Base-by-base conservation (phyloP, 2,329 filamentous ascomycete genomes). In the Sporothrix brasiliensis region DNA sequence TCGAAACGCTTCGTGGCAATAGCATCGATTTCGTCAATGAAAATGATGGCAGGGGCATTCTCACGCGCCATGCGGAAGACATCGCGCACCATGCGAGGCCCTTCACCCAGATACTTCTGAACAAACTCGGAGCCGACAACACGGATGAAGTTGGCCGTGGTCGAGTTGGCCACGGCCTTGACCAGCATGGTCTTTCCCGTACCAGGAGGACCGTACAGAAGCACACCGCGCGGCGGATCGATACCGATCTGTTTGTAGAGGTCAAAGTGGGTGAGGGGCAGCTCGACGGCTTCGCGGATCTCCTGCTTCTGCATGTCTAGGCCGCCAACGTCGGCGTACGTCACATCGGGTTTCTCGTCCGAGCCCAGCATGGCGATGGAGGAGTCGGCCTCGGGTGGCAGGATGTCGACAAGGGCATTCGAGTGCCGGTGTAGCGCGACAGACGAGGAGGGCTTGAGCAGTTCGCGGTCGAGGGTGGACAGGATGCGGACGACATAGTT, bases 241-340 rank as follows among this genome's bases (percentile, higher is more conserved):
- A 99, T 99, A 81, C 95, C 95, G 75, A 99, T 99, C 83, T 99
- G 95, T 83, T 94, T 96, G 87, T 99, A 99, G 50, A 98, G 90
- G 81, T 98, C 94, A 80, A 98, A 98, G 81, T 98, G 95, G 73
- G 94, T 97, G 76, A 99, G 86, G 47, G 95, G 95, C 74, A 99
- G 86, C 85, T 99, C 95, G 69, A 99, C 95, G 13, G 95, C 95
- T 83, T 99, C 95, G 75, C 95, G 88, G 74, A 99, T 99, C 82
- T 99, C 95, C 83, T 99, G 95, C 85, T 99, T 99, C 83, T 99
- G 95, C 95, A 99, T 99, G 78, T 99, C 95, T 75, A 98, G 83
- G 65, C 95, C 95, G 84, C 95, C 95, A 73, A 99, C 95, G 80
- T 99, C 95, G 73, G 94, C 94, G 77, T 99, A 99, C 56, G 94